These are phyloP conservation scores for Colletotrichum sidae DNA, from an alignment of 2,329 filamentous ascomycete genomes.

Conservation along the genomic window DNA sequence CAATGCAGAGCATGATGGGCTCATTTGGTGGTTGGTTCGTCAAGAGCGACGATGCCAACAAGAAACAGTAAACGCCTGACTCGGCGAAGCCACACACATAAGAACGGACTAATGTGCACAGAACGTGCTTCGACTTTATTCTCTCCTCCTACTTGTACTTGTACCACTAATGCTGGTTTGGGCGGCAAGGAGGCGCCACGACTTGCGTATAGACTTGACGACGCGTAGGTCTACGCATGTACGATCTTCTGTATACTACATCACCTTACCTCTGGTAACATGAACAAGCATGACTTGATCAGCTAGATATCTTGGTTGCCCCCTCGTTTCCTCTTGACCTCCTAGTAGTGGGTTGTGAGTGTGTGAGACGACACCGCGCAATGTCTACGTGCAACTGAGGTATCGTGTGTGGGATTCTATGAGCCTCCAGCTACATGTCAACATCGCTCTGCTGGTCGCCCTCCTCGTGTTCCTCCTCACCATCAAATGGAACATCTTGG, in stretches of 20 bases:
- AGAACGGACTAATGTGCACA: constrained; percentile 26
- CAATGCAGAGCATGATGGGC: constrained; percentile 91
- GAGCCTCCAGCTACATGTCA: no score
- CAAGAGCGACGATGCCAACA: constrained; percentile 34
- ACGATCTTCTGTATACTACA: constrained; percentile 39
- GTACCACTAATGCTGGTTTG: constrained; percentile 31
- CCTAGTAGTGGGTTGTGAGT: neutral
- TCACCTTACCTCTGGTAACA: constrained; percentile 25
- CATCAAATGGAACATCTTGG: no score
- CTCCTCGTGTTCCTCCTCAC: no score
- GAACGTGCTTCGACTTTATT: constrained; percentile 20
- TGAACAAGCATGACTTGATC: constrained; percentile 11
- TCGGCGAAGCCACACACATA: neutral
- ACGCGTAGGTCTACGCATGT: constrained; percentile 34
- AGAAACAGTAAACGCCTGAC: constrained; percentile 34
- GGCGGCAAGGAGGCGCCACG: constrained; percentile 28
- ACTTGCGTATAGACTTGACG: constrained; percentile 38
- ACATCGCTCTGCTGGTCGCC: no score
- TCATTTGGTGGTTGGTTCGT: constrained; percentile 73
- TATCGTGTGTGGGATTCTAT: no score
- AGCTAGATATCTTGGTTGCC: neutral
- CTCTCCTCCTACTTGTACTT: constrained; percentile 36
- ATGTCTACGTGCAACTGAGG: no score
- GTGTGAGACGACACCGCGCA: neutral
- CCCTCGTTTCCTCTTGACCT: constrained; percentile 12